Base-by-base conservation (phyloP, 257 asterid genomes). In the Solanum raphanifolium region DNA sequence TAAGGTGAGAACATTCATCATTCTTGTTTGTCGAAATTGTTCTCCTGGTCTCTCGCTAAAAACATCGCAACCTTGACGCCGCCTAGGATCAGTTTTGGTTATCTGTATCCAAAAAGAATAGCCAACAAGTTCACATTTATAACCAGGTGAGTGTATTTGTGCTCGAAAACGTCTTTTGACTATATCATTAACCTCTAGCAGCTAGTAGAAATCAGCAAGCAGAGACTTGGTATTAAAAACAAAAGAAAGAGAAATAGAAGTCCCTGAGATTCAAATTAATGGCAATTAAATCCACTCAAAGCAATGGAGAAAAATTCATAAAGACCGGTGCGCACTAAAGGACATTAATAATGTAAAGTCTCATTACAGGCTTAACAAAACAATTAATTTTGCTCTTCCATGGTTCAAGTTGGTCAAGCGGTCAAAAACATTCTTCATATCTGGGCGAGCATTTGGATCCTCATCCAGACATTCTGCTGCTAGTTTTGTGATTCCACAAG, bases 51-150 rank as follows among this genome's bases (percentile, higher is more conserved):
- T 23, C 69, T 60, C 6, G 39, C 87, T 66, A 5, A 97, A 66
- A 87, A 93, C 90, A 72, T 71, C 94, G 92, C 88, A 89, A 93
- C 4, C 89, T 92, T 97, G 98, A 82, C 94, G 94, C 46, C 93
- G 98, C 18, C 96, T 92, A 12, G 95, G 90, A 31, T 90, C 88
- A 75, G 93, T 86, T 87, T 84, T 88, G 55, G 95, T 88, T 76
- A 95, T 97, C 62, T 52, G 94, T 31, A 10, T 88, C 12, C 58
- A 48, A 39, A 38, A 58, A 1, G 48, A 35, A 73, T 4, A 9
- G 25, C 29, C 25, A 35, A 73, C 3, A 73, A 20, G 27, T 20
- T 9, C 46, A 73, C 18, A 20, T 73, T 20, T 71, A 7, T 71
- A 71, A 71, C 79, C 13, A 16, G 4, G 27, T n/a, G 72, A 65